Base-by-base conservation (phyloP, 116 monocot species). In the Iris pallida region DNA sequence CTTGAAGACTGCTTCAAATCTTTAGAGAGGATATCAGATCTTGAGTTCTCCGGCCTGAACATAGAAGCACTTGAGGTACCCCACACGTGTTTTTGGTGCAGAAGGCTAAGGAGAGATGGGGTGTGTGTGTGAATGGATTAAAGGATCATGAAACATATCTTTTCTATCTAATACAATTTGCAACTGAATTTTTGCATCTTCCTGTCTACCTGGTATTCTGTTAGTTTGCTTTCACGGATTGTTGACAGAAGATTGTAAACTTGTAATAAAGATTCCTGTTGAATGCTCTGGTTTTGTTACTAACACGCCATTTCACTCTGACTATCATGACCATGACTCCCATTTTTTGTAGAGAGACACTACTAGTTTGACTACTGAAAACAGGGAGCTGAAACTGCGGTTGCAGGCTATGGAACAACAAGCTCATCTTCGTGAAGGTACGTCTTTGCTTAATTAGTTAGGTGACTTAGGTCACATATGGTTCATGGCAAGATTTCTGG, bases 331-430 rank as follows among this genome's bases (percentile, higher is more conserved):
- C 16, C 16, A 5, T 43, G 7, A 15, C 45, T 17, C 58, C 8
- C 40, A 13, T 57, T n/a, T 16, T 20, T 57, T 64, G 20, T 80
- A 91, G 91, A 91, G 84, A 59, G 91, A 87, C 45, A 85, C 91
- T 48, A 82, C 72, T 52, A 84, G 80, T 53, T 78, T 91, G 67
- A 87, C 84, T 41, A 41, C 72, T 76, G 87, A 91, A 73, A 91
- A 91, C 59, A 85, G 81, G 76, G 91, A 91, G 65, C 85, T 91
- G 13, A 91, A 87, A 57, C 45, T 91, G 44, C 84, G 91, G 46
- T 68, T 91, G 79, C 85, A 91, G 65, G 80, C 87, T 20, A 85
- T 87, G 82, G 87, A 91, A 49, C 85, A 91, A 58, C 87, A 91
- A 43, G 85, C 91, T 78, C 84, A 91, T 72, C 78, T 88, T 57